phyloP scores from a whole-genome alignment of 148 eudicot species.

The Polygonum maritimum region DNA sequence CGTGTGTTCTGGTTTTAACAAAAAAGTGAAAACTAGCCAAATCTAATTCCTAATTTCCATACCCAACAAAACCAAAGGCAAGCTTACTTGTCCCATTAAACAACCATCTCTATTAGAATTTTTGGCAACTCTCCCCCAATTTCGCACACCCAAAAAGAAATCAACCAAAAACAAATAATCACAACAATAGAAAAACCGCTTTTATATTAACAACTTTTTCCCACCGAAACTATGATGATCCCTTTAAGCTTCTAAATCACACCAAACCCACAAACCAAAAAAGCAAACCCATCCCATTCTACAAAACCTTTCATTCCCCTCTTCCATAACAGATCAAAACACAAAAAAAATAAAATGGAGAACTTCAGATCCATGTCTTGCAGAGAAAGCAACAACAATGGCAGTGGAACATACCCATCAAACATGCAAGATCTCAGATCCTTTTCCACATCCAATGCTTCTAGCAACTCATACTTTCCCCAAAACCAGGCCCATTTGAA shows the following conservation, averaged over 20 bases:
- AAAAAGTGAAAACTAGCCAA: neutral
- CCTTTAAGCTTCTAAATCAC: neutral
- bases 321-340: neutral
- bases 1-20: too few species aligned
- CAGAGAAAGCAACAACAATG: constrained; percentile 32
- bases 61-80: neutral
- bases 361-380: constrained; percentile 74
- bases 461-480: neutral
- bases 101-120: neutral
- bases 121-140: neutral
- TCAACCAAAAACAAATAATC: neutral
- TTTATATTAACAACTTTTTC: neutral
- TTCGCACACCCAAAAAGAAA: constrained; percentile 8
- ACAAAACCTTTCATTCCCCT: neutral
- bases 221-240: constrained; percentile 17
- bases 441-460: constrained; percentile 48
- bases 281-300: constrained; percentile 5
- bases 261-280: constrained; percentile 19
- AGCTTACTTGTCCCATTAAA: neutral
- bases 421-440: constrained; percentile 77
- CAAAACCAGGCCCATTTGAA: neutral
- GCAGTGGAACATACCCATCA: constrained; percentile 19
- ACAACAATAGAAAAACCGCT: neutral
- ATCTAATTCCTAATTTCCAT: neutral
- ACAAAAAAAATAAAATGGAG: constrained; percentile 23